These are phyloP conservation scores for Massarina eburnea DNA, from an alignment of 2,329 filamentous ascomycete species.

Conservation along the genomic window DNA sequence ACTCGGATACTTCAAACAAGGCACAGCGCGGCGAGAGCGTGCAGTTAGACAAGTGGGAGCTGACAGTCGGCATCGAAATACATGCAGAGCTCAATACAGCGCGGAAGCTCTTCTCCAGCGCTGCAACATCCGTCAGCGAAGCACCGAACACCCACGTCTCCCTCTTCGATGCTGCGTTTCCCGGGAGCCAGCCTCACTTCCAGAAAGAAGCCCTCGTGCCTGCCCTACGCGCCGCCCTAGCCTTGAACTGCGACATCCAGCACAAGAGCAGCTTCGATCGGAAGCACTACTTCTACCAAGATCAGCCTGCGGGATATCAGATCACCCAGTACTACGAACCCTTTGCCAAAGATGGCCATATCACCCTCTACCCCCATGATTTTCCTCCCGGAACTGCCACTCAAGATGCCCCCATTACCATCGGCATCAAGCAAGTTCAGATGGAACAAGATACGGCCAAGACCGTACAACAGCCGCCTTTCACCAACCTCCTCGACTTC, in stretches of 20 bases:
- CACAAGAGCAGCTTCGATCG: conserved; percentile 81
- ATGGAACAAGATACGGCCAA: conserved; percentile 98
- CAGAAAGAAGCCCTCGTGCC: conserved; percentile 82
- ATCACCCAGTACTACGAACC: conserved; percentile 92
- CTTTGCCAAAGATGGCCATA: conserved; percentile 67
- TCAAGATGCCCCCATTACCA: conserved; percentile 68
- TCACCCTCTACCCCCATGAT: conserved; percentile 73
- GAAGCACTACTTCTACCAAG: conserved; percentile 99
- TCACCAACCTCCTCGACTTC: conserved; percentile 81
- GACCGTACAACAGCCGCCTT: conserved; percentile 75
- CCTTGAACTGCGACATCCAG: conserved; percentile 78
- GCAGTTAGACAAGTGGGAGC: conserved; percentile 69
- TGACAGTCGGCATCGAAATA: conserved; percentile 95
- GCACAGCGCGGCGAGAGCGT: conserved; percentile 16
- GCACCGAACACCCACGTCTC: conserved; percentile 84
- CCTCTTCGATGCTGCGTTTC: conserved; percentile 84
- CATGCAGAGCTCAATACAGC: conserved; percentile 92
- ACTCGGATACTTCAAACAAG: conserved; percentile 8
- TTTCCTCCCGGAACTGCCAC: conserved; percentile 65
- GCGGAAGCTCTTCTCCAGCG: conserved; percentile 83
- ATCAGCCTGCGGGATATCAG: conserved; percentile 94
- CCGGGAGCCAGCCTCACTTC: conserved; percentile 84
- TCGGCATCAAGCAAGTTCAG: conserved; percentile 92
- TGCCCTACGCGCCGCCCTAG: conserved; percentile 85
- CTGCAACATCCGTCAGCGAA: conserved; percentile 54